phyloP scores from a whole-genome alignment of 345 rosid genomes.

The Arabis alpina region DNA sequence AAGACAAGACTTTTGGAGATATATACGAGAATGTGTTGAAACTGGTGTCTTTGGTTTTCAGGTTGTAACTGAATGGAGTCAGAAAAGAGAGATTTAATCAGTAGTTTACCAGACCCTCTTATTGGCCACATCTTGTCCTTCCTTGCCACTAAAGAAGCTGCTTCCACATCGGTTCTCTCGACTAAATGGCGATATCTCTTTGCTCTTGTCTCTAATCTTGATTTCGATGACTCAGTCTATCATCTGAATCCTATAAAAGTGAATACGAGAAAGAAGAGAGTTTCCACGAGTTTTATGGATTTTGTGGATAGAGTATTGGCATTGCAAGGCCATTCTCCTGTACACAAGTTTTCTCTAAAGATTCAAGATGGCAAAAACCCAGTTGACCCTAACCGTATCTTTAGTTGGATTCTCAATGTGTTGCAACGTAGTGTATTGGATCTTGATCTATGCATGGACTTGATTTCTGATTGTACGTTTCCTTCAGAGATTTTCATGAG shows the following conservation, averaged over 20 bases:
- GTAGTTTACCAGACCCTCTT: not conserved
- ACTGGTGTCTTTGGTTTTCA: slow-evolving; percentile 1
- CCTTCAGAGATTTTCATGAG: slow-evolving; percentile 5
- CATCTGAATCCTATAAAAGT: not conserved
- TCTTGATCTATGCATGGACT: not conserved
- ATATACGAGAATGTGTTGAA: not conserved
- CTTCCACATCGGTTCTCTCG: too few relatives aligned
- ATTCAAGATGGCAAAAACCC: too few relatives aligned
- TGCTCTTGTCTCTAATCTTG: too few relatives aligned
- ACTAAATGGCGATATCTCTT: too few relatives aligned
- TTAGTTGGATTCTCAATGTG: not conserved
- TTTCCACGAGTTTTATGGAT: slow-evolving; percentile 7
- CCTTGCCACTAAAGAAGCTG: too few relatives aligned
- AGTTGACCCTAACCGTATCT: too few relatives aligned
- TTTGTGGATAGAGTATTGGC: slow-evolving; percentile 26
- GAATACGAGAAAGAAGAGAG: not conserved
- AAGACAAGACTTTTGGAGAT: not conserved
- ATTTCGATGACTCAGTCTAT: not conserved
- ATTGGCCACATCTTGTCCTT: too few relatives aligned
- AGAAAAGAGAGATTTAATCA: not conserved
- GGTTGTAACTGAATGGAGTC: not conserved
- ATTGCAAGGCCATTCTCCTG: too few relatives aligned
- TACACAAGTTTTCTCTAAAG: too few relatives aligned
- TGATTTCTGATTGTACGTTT: not conserved
- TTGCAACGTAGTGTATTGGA: slow-evolving; percentile 11